Base-by-base conservation (phyloP, 2,329 filamentous ascomycete species). In the Claviceps monticola region DNA sequence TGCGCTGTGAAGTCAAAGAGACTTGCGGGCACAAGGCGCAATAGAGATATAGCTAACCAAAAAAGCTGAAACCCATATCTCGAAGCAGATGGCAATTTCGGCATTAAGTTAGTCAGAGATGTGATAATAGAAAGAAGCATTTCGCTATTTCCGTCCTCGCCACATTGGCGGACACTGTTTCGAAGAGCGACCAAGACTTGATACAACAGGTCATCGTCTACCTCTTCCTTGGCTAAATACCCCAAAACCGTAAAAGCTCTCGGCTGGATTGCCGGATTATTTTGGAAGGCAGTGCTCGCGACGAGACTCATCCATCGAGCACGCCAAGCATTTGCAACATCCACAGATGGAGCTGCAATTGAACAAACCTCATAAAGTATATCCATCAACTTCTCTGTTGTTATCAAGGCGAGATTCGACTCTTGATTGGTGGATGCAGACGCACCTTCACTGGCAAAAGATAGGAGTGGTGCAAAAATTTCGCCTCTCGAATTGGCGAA, bases 281-380 rank as follows among this genome's bases (percentile, higher is more conserved):
- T 84, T 61, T 86, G 82, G 61, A 86, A 86, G 0, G 82, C 82
- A 9, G 82, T 86, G 60, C 82, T 86, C 16, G 82, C 81, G 41
- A 86, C 81, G 21, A 86, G 68, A 58, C 81, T 84, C 82, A 86
- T 85, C 82, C 82, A 86, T 19, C 82, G 75, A 19, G 82, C 82
- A 26, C 82, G 76, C 82, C 82, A 86, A 16, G 78, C 75, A 59
- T 86, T 86, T 21, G 80, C 76, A 59, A 82, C 71, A 57, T 85
- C 80, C 8, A 79, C 67, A 0, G 80, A 80, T 11, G 81, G 78
- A 13, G 82, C 82, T 3, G 82, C 81, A 16, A 82, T 69, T 2
- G 74, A 71, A 55, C 79, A 84, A 14, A 83, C 73, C 53, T 86
- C 82, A 49, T 83, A 80, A 17, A 86, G 65, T 1, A 83, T 64